Percentiles rank a stretch among this genome's conserved stretches.
phyloP scores from a whole-genome alignment of 371 early-diverging fungal species.

The Blastocladiella emersonii region DNA sequence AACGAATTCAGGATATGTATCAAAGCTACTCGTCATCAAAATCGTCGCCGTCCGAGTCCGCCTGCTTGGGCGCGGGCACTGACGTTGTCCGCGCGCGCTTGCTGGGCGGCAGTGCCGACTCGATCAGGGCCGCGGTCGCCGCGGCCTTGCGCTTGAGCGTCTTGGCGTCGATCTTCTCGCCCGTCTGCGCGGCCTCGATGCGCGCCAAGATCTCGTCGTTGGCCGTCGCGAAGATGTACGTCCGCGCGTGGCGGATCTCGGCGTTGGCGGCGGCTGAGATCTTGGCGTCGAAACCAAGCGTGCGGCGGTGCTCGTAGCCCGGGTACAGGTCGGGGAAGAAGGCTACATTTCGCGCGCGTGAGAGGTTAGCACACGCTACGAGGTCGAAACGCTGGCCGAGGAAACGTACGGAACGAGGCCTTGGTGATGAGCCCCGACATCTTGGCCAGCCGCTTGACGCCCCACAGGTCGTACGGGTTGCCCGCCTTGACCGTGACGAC shows the following conservation, averaged over 20 bases:
- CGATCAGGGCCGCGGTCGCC: too few relatives aligned
- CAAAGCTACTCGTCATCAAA: too few relatives aligned
- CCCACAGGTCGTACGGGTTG: conserved; percentile 78
- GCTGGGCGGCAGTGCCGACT: too few relatives aligned
- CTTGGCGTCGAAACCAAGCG: conserved; percentile 77
- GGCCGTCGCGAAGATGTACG: conserved; percentile 7
- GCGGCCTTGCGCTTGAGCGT: too few relatives aligned
- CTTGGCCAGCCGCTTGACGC: conserved; percentile 56
- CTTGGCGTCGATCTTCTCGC: too few relatives aligned
- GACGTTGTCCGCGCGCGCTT: too few relatives aligned
- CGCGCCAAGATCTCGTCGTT: not conserved
- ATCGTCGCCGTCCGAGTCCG: too few relatives aligned
- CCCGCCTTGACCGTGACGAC: conserved; percentile 73
- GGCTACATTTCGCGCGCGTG: conserved; percentile 13
- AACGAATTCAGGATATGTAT: too few relatives aligned
- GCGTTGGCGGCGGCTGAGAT: conserved; percentile 57
- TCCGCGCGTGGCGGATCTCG: conserved; percentile 64
- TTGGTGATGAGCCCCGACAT: conserved; percentile 37
- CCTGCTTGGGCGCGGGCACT: too few relatives aligned
- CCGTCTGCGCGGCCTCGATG: not conserved
- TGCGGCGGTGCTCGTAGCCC: conserved; percentile 85
- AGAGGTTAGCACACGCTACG: too few relatives aligned
- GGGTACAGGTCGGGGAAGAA: conserved; percentile 61
- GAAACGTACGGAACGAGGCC: conserved; percentile 19
- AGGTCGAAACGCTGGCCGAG: not conserved